Base-by-base conservation (phyloP, 192 early-diverging fungal genomes). In the Pilobolus umbonatus region DNA sequence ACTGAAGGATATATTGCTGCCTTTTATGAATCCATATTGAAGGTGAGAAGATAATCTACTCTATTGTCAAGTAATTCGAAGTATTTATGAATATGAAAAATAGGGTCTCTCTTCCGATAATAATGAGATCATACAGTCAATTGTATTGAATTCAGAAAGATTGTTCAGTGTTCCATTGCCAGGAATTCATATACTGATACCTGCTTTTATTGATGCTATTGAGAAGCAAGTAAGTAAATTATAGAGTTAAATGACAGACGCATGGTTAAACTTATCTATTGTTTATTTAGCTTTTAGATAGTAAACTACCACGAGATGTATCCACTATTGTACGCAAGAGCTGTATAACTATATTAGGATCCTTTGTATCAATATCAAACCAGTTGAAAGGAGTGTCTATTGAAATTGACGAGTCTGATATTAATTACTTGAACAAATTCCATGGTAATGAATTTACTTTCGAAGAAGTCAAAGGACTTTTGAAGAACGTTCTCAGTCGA, bases 11-110 rank as follows among this genome's bases (percentile, higher is more conserved):
- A 78, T 50, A 83, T 84, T 65, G 43, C 76, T 0, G 75, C 88
- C 45, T 94, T 94, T 66, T 94, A 93, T 62, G 58, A 73, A 43
- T 54, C 82, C 4, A 34, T 92, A 17, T 56, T 86, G 1, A 83
- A 86, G 74, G 88, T 88, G 58, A 46, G 12, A 28, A n/a, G 57
- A 35, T 12, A 32, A 12, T 55, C 29, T 39, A 43, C 17, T 45
- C 11, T 26, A 0, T 34, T 8, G 2, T 17, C 38, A 47, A 28
- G n/a, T 17, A 15, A 32, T 40, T 17, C 10, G 28, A 15, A 12
- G 21, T 14, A 10, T 30, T 21, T 19, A 54, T 60, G 21, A 52
- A 14, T 25, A 44, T 54, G 62, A 24, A 14, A 55, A 22, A 45
- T 62, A 87, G 79, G 88, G 79, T 0, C 61, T 90, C 29, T 28